phyloP scores from a whole-genome alignment of 148 eudicot genomes.

The Rheum nobile region DNA sequence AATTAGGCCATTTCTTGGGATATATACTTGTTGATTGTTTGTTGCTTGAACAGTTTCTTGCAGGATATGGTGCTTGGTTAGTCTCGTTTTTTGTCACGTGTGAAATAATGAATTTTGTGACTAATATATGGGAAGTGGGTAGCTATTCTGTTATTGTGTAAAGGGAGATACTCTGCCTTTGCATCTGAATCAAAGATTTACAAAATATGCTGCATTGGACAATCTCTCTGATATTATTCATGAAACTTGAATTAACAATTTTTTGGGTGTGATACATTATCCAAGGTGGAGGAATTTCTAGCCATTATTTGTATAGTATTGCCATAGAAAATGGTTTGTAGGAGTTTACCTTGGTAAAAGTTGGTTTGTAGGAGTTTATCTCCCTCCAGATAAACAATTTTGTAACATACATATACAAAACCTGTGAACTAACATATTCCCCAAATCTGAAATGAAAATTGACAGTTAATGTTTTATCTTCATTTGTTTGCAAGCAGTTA shows the following conservation, averaged over 20 bases:
- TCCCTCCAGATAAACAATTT: too few species aligned
- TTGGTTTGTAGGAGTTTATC: background rate
- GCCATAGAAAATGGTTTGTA: background rate
- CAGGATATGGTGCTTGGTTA: background rate
- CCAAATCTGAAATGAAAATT: background rate
- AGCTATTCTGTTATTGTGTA: background rate
- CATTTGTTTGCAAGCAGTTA: too few species aligned
- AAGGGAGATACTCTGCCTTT: too few species aligned
- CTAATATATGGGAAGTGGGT: background rate
- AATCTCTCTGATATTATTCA: background rate
- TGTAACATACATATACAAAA: too few species aligned
- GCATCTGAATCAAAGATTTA: background rate
- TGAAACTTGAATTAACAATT: background rate
- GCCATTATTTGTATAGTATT: background rate
- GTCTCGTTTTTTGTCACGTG: background rate
- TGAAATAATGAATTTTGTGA: background rate
- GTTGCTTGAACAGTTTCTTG: background rate
- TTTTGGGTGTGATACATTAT: background rate
- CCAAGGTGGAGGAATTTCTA: background rate
- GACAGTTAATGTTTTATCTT: too few species aligned
- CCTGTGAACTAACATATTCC: too few species aligned
- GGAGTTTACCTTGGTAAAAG: background rate
- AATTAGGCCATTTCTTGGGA: background rate
- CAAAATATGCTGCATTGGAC: background rate
- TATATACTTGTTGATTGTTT: background rate